These are phyloP conservation scores for Zygosaccharomyces rouxii DNA, from an alignment of 805 yeast genomes.

Conservation along the genomic window DNA sequence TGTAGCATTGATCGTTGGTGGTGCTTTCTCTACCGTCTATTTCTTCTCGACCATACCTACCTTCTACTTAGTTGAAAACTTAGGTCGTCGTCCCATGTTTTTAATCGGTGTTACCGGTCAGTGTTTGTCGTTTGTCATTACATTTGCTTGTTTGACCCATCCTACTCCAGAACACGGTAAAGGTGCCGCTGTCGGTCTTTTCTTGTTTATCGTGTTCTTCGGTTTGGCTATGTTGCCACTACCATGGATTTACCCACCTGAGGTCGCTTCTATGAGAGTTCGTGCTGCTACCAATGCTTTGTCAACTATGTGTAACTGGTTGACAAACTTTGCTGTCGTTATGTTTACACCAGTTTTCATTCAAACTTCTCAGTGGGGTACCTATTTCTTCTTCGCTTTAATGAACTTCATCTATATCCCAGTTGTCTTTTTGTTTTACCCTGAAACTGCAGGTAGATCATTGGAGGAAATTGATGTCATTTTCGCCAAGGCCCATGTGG, in stretches of 20 bases:
- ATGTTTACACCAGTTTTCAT: slow-evolving; percentile 61
- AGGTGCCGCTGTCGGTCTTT: slow-evolving; percentile 65
- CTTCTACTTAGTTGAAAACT: slow-evolving; percentile 51
- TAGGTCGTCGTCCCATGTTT: slow-evolving; percentile 66
- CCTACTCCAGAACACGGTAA: slow-evolving; percentile 41
- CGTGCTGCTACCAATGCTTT: slow-evolving; percentile 60
- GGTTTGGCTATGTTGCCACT: slow-evolving; percentile 52
- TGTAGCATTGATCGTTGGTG: slow-evolving; percentile 57
- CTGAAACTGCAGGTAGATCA: slow-evolving; percentile 73
- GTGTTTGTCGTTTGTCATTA: slow-evolving; percentile 44
- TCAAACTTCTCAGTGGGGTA: slow-evolving; percentile 51
- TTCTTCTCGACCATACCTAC: slow-evolving; percentile 54
- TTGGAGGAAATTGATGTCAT: slow-evolving; percentile 74
- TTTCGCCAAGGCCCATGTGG: slow-evolving; percentile 42
- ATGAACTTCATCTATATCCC: slow-evolving; percentile 60
- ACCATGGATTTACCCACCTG: slow-evolving; percentile 66
- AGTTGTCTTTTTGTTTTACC: slow-evolving; percentile 61
- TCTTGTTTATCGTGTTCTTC: slow-evolving; percentile 51
- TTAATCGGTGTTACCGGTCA: slow-evolving; percentile 49
- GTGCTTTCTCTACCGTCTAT: slow-evolving; percentile 58
- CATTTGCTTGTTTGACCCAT: slow-evolving; percentile 46
- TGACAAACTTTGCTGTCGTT: slow-evolving; percentile 59
- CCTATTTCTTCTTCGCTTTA: slow-evolving; percentile 64
- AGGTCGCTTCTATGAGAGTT: slow-evolving; percentile 53
- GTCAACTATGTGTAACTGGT: slow-evolving; percentile 65